A percentile compares a stretch with the other conserved stretches of the same genome.
Conservation (phyloP, 2,329 filamentous ascomycete genomes). For the Aureobasidium vineae region DNA sequence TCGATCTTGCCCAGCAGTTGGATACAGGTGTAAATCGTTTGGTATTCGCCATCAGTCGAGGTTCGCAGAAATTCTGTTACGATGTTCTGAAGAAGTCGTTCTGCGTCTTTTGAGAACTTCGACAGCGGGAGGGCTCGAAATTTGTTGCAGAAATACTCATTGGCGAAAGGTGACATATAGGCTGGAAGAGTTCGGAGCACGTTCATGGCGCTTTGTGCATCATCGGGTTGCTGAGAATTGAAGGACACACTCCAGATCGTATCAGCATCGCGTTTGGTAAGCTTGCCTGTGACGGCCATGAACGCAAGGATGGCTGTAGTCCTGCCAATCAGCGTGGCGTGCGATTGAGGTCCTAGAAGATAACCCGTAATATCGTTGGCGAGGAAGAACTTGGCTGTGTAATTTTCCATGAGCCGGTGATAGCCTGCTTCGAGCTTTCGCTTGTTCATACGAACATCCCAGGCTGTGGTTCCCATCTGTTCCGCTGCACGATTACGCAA, state of each 20-base stretch:
- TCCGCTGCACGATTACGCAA: constrained; percentile 75
- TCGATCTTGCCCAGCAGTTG: neutral
- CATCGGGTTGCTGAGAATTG: constrained; percentile 76
- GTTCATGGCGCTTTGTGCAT: constrained; percentile 73
- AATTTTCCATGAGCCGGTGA: constrained; percentile 58
- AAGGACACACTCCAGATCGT: constrained; percentile 80
- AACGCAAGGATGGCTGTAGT: constrained; percentile 85
- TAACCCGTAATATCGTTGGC: constrained; percentile 75
- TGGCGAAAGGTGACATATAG: constrained; percentile 45
- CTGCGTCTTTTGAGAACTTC: neutral
- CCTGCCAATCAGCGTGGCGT: constrained; percentile 81
- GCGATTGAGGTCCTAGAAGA: constrained; percentile 84
- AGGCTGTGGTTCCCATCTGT: constrained; percentile 68
- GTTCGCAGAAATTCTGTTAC: neutral
- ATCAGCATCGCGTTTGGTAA: constrained; percentile 69
- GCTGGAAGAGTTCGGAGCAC: constrained; percentile 58
- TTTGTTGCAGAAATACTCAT: constrained; percentile 70
- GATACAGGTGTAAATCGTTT: neutral
- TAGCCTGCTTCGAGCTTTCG: constrained; percentile 36
- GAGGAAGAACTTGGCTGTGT: constrained; percentile 68
- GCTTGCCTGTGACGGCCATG: constrained; percentile 73
- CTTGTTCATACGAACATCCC: constrained; percentile 58
- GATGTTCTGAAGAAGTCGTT: neutral
- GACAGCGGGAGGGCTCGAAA: constrained; percentile 1
- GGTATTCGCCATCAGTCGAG: neutral